phyloP scores from a whole-genome alignment of 805 yeast genomes.

The Blastobotrys parvus region DNA sequence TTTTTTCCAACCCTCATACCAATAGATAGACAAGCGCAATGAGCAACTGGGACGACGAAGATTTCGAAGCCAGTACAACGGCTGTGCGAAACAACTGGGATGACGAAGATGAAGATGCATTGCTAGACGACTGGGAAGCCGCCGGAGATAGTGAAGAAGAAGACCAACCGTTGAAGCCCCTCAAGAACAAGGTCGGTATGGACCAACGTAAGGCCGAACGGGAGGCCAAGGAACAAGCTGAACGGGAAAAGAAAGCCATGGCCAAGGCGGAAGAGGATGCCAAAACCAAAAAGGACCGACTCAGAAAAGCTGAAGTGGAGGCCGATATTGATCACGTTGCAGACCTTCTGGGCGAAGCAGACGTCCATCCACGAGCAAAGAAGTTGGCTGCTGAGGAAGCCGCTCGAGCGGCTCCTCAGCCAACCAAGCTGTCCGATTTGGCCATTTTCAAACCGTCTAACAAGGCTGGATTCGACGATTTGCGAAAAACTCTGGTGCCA shows the following conservation, averaged over 20 bases:
- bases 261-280: slow-evolving; percentile 50
- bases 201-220: slow-evolving; percentile 34
- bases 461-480: slow-evolving; percentile 69
- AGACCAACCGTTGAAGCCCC: slow-evolving; percentile 33
- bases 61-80: slow-evolving; percentile 59
- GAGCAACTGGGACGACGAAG: slow-evolving; percentile 96
- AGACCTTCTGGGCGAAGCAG: slow-evolving; percentile 69
- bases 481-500: slow-evolving; percentile 63
- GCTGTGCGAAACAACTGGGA: slow-evolving; percentile 59
- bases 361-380: slow-evolving; percentile 35
- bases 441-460: slow-evolving; percentile 76
- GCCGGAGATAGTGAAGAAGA: slow-evolving; percentile 59
- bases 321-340: slow-evolving; percentile 91
- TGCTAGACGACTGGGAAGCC: slow-evolving; percentile 86
- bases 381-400: slow-evolving; percentile 21
- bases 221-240: slow-evolving; percentile 40
- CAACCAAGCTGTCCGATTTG: slow-evolving; percentile 30
- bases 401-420: slow-evolving; percentile 30
- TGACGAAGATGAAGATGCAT: slow-evolving; percentile 66
- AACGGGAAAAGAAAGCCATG: slow-evolving; percentile 36
- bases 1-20: too few species aligned
- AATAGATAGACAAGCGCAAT: too few species aligned
- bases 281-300: slow-evolving; percentile 61
- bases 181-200: slow-evolving; percentile 38
- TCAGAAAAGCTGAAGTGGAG: slow-evolving; percentile 70